Conservation (phyloP, 164 flowering plant genomes). For the Vitis cinerea region DNA sequence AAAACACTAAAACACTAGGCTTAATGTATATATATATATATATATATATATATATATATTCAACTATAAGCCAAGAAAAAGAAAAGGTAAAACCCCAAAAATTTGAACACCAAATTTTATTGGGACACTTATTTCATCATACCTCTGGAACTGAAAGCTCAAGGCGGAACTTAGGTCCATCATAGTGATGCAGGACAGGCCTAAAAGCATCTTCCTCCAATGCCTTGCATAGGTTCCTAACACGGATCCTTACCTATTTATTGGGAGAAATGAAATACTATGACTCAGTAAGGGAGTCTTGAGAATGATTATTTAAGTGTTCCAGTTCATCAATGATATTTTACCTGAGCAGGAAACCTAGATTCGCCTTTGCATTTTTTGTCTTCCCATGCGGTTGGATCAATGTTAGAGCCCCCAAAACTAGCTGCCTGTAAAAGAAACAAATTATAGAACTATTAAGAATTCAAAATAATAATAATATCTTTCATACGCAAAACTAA, state of each 20-base stretch:
- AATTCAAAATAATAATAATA: background rate
- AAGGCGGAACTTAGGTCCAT: conserved; percentile 87
- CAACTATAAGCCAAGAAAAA: too few relatives aligned
- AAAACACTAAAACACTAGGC: too few relatives aligned
- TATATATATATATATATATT: too few relatives aligned
- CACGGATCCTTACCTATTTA: conserved; percentile 60
- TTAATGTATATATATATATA: too few relatives aligned
- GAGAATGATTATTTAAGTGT: background rate
- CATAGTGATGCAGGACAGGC: conserved; percentile 82
- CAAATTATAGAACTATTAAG: conserved; percentile 6
- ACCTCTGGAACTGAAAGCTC: conserved; percentile 91
- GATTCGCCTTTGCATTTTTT: conserved; percentile 87
- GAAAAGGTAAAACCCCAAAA: background rate
- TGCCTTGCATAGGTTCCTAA: conserved; percentile 67
- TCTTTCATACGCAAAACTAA: background rate
- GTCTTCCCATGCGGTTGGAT: conserved; percentile 92
- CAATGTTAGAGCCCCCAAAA: conserved; percentile 88
- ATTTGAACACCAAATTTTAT: background rate
- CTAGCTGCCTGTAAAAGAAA: conserved; percentile 56
- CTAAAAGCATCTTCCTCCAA: conserved; percentile 83
- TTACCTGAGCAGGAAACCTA: conserved; percentile 95
- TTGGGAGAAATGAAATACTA: background rate
- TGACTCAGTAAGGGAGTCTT: background rate
- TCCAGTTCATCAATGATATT: background rate
- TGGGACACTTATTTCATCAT: background rate